Evolutionary conservation across 2,329 filamentous ascomycete species (phyloP).

Genomic region (Didymellaceae sp.): DNA sequence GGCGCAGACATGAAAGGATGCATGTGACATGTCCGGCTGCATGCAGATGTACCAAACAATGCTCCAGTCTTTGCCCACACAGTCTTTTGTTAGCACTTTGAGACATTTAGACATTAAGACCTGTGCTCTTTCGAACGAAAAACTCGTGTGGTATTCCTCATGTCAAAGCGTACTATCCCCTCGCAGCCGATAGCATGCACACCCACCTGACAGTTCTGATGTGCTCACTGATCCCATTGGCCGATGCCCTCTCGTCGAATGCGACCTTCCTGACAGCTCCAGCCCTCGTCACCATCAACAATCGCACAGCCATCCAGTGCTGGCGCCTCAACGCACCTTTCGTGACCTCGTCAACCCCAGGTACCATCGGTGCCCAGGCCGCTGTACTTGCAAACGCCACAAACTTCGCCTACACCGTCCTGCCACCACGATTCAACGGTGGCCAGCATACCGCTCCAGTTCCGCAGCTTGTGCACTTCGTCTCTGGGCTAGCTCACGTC

Average conservation of each 20-base stretch:
- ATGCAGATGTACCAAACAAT: background rate
- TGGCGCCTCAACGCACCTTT: conserved; percentile 43
- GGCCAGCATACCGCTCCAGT: conserved; percentile 44
- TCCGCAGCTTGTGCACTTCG: conserved; percentile 43
- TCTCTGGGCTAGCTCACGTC: conserved; percentile 43
- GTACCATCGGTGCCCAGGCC: conserved; percentile 31
- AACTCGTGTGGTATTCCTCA: too few relatives aligned
- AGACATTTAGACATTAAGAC: too few relatives aligned
- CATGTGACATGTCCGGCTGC: background rate
- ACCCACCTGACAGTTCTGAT: too few relatives aligned
- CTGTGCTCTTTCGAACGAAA: too few relatives aligned
- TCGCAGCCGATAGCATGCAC: too few relatives aligned
- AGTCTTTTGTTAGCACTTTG: too few relatives aligned
- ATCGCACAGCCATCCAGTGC: conserved; percentile 44
- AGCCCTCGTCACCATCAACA: conserved; percentile 42
- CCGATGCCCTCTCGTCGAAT: background rate
- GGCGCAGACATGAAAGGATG: background rate
- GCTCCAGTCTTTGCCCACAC: background rate
- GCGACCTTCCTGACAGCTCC: conserved; percentile 39
- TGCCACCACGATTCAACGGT: conserved; percentile 44
- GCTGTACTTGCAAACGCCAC: conserved; percentile 31
- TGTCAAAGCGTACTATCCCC: background rate
- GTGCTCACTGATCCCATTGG: too few relatives aligned
- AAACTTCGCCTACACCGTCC: conserved; percentile 37
- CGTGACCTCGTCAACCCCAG: conserved; percentile 32